Evolutionary conservation across 345 rosid genomes (phyloP).

Genomic region (Geranium rotundifolium): DNA sequence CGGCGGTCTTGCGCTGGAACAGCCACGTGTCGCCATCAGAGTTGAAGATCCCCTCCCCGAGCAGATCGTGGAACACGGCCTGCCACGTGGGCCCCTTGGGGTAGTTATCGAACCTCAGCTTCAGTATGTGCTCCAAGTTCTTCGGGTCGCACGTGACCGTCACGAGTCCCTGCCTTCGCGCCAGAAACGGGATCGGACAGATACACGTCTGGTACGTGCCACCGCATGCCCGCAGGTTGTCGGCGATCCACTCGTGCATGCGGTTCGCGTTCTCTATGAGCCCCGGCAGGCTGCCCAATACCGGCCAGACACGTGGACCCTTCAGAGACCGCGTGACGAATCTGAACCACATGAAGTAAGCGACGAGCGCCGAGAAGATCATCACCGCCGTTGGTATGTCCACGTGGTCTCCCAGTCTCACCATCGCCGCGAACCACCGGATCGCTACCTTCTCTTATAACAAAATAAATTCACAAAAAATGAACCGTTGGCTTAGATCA

Average conservation of each 20-base stretch:
- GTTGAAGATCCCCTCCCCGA: conserved; percentile 41
- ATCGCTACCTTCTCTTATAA: background rate
- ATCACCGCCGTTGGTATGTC: conserved; percentile 19
- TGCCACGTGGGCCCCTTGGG: conserved; percentile 50
- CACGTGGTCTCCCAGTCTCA: conserved; percentile 14
- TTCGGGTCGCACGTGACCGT: conserved; percentile 44
- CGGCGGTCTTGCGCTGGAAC: conserved; percentile 39
- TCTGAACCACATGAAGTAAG: conserved; percentile 28
- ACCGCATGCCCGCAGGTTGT: conserved; percentile 26
- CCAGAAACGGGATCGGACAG: conserved; percentile 21
- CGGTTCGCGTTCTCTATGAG: conserved; percentile 20
- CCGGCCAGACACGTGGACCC: conserved; percentile 45
- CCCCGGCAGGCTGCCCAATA: conserved; percentile 31
- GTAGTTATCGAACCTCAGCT: conserved; percentile 32
- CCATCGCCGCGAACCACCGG: background rate
- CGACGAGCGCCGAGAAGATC: conserved; percentile 17
- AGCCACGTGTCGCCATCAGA: conserved; percentile 39
- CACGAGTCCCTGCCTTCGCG: conserved; percentile 35
- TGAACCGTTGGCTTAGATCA: background rate
- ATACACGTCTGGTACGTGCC: conserved; percentile 45
- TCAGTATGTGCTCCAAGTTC: conserved; percentile 35
- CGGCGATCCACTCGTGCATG: conserved; percentile 41
- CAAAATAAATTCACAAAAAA: no score
- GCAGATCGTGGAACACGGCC: conserved; percentile 30
- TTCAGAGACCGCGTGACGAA: conserved; percentile 15